Evolutionary conservation across 352 stramenopile species (phyloP), one percentile per base, ranked within the genome.

Genomic region (Elongisporangium anandrum): DNA sequence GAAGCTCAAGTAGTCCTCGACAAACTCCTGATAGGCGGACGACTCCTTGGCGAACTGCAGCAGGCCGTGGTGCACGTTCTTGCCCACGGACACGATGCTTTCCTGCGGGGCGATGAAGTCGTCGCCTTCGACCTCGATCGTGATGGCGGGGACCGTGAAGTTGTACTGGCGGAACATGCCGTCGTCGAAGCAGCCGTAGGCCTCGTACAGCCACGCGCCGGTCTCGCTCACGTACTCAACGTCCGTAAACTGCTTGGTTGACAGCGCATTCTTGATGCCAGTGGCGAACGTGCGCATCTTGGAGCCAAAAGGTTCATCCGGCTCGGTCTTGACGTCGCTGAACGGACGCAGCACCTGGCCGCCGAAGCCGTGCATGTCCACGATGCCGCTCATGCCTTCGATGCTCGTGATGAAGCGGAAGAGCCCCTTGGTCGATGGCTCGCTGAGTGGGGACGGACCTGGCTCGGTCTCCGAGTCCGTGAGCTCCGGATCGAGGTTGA

Each of bases 131-230:
- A 90, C 75, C 62, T 92, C 83, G 52, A 90, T 79, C 3, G 80
- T 92, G 41, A 92, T 54, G 16, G 77, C 66, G 10, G 83, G 78
- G 10, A 89, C 77, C 9, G 73, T 87, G 24, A 77, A 77, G 57
- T 90, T 90, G 52, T 72, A 84, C 26, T 68, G 60, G 6, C 79
- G 63, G 61, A 74, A 88, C 54, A 91, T 73, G 0, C 60, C 71
- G 49, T 92, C 82, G 58, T 88, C 77, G 51, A 90, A 79, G 60
- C 80, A 90, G 12, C 82, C 82, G 53, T 83, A 92, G 19, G 80
- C 78, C 50, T 77, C 68, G 65, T 92, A 92, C 2, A 92, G 63
- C 3, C 69, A 68, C 3, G 65, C 73, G 10, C 75, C 72, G 1
- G 72, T 75, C 68, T 92, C 68, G 39, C 75, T 88, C 19, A 70